phyloP scores from a whole-genome alignment of 2,329 filamentous ascomycete species.

The Scedosporium apiospermum region DNA sequence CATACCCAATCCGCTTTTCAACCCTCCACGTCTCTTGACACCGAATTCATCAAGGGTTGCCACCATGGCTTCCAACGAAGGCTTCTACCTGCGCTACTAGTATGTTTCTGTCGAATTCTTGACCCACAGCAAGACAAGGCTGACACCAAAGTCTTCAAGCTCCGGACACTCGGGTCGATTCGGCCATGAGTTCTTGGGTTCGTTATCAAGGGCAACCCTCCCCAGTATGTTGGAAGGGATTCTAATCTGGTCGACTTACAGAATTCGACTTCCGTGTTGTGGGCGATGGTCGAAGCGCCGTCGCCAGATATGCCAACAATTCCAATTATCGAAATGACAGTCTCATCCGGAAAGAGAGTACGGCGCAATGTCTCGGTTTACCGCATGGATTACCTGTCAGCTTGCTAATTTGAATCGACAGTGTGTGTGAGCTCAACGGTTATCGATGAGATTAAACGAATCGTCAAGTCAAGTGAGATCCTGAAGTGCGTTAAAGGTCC shows the following conservation, averaged over 20 bases:
- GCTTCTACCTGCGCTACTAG: slow-evolving; percentile 98
- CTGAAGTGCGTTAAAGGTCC: slow-evolving; percentile 59
- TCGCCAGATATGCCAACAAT: slow-evolving; percentile 96
- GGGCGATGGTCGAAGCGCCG: slow-evolving; percentile 85
- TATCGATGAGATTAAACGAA: slow-evolving; percentile 90
- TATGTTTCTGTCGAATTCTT: slow-evolving; percentile 35
- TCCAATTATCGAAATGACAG: slow-evolving; percentile 99
- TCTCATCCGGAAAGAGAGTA: slow-evolving; percentile 98
- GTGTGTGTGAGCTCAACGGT: slow-evolving; percentile 93
- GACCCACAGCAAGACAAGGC: background rate
- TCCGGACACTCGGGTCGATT: slow-evolving; percentile 96
- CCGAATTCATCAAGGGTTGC: slow-evolving; percentile 9
- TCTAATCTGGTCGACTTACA: slow-evolving; percentile 24
- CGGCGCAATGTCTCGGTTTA: slow-evolving; percentile 22
- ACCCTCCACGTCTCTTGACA: background rate
- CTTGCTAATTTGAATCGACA: slow-evolving; percentile 24
- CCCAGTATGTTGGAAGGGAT: background rate
- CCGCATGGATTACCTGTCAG: background rate
- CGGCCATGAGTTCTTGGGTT: slow-evolving; percentile 95
- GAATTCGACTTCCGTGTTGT: slow-evolving; percentile 95
- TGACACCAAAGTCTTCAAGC: slow-evolving; percentile 36
- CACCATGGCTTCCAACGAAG: slow-evolving; percentile 58
- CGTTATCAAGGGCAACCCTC: background rate
- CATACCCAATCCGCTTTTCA: background rate
- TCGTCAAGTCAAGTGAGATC: slow-evolving; percentile 95